Evolutionary conservation across 2,329 filamentous ascomycete genomes (phyloP), one percentile per base, ranked within the genome.

Genomic region (Hymenoscyphus linearis): DNA sequence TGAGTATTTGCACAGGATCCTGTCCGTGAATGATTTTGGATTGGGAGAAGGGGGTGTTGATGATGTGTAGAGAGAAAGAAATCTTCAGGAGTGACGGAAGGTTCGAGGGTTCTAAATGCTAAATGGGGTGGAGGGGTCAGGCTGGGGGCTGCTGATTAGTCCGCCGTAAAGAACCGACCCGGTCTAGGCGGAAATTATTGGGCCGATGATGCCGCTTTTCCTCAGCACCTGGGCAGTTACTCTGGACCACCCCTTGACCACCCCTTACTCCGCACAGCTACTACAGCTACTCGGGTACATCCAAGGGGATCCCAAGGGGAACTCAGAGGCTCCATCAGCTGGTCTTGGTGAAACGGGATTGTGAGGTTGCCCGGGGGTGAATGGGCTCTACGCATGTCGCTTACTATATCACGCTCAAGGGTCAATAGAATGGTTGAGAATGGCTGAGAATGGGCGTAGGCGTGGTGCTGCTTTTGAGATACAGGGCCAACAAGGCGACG

Each of bases 51-150:
- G 26, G 47, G 55, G 50, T 37, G 55, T 58, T 58, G 55, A 26
- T 50, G 56, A 35, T 58, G 56, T 53, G 52, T 34, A 50, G 57
- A 47, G 55, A 27, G 22, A 26, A 62, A 62, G 54, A 57, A 59
- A 27, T 59, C 26, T 59, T 55, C 2, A 10, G 18, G 27, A 44
- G 60, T 57, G 60, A 59, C 60, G 57, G 55, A 58, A 47, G 40
- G 10, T 55, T 22, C 27, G 27, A 36, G 50, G 12, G 6, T 26
- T 55, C 37, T 54, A 54, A 55, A 57, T 52, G 27, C 27, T 31
- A 31, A 31, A 31, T 31, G 27, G 54, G 47, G 55, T 57, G 31
- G 54, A 54, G 36, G 55, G 52, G 58, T 31, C 35, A 25, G 25
- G 22, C 14, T n/a, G 18, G 14, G 16, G 37, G 5, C 37, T n/a